Base-by-base conservation (phyloP, 2,329 filamentous ascomycete species). In the Samsoniella hepiali region DNA sequence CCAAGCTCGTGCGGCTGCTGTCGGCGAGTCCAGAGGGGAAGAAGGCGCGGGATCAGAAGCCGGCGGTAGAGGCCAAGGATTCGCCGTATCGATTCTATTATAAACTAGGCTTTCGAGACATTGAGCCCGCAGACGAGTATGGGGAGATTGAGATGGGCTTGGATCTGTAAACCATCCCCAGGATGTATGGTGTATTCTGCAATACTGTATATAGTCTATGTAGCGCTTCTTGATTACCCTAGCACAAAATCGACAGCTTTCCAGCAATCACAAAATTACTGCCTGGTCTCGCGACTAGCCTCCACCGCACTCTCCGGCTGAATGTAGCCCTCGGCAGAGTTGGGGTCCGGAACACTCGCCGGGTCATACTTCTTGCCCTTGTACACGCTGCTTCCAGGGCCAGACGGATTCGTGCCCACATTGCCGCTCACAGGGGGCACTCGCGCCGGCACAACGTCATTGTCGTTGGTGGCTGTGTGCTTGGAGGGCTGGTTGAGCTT, bases 291-390 rank as follows among this genome's bases (percentile, higher is more conserved):
- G 10, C 66, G 66, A 55, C 73, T 73, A 22, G 73, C 67, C 68
- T 81, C 69, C 2, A 73, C 73, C 47, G 78, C 77, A 40, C 77
- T 81, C 53, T 69, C 71, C 0, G 78, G 79, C 10, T 79, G 69
- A 54, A 81, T 68, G 59, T 76, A 71, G 0, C 76, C 76, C 70
- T 79, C 76, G 1, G 77, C 78, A 2, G 78, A 75, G 56, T 75
- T 75, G 65, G 75, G 76, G 22, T 79, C 78, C 6, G 77, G 76
- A 32, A 80, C 77, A 27, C 69, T 72, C 72, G 81, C 77, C 0
- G 76, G 73, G 2, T 65, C 67, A 64, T 78, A 78, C 10, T 81
- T 71, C 2, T 71, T 69, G 7, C 77, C 79, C 68, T 75, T 77
- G 70, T 74, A 80, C 59, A 75, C 65, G 53, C 70, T 72, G 50